phyloP scores from a whole-genome alignment of 2,329 filamentous ascomycete species.

The Aspergillus oerlinghausenensis region DNA sequence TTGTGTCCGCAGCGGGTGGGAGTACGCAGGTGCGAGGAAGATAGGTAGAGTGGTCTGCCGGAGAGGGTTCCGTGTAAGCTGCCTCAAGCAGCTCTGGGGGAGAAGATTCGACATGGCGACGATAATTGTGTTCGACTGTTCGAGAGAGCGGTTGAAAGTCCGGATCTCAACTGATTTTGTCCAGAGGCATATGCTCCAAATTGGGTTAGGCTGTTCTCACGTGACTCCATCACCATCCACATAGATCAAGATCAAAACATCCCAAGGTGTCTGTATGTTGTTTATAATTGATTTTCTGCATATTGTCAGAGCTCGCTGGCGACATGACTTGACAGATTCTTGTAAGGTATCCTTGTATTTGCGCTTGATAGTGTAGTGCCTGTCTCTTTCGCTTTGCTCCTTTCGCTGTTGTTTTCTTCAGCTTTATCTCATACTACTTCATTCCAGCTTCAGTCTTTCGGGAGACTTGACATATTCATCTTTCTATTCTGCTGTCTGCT shows the following conservation, averaged over 20 bases:
- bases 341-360: not conserved
- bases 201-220: constrained; percentile 14
- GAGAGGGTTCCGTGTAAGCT: constrained; percentile 47
- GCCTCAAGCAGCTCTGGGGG: constrained; percentile 57
- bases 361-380: not conserved
- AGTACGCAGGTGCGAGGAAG: constrained; percentile 71
- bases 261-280: not conserved
- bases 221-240: constrained; percentile 9
- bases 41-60: constrained; percentile 57
- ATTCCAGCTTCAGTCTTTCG: not conserved
- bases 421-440: not conserved
- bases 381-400: not conserved
- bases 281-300: not conserved
- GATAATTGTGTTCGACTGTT: constrained; percentile 20
- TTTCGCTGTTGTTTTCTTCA: not conserved
- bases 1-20: constrained; percentile 38
- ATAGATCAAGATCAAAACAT: not conserved
- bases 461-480: not conserved
- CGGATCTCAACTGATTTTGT: constrained; percentile 30
- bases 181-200: constrained; percentile 15
- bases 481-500: not conserved
- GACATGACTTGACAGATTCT: not conserved
- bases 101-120: constrained; percentile 60
- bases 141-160: constrained; percentile 20
- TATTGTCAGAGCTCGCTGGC: not conserved